phyloP scores from a whole-genome alignment of 495 filamentous ascomycete species.

The Zalerion maritima region DNA sequence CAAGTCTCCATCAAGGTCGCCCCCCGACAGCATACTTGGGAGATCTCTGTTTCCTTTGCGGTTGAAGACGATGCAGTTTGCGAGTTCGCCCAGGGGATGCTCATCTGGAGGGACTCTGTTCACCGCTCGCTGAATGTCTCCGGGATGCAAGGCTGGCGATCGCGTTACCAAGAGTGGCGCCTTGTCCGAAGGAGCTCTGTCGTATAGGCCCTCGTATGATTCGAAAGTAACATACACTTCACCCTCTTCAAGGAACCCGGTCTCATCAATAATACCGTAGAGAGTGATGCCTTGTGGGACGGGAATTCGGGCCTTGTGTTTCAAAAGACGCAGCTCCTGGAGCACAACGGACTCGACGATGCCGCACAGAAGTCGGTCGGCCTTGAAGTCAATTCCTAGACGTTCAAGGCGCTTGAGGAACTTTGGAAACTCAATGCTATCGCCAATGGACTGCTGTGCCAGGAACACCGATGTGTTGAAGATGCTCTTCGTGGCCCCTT shows the following conservation, averaged over 20 bases:
- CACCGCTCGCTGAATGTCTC: slow-evolving; percentile 55
- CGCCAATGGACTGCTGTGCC: slow-evolving; percentile 36
- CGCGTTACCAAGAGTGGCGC: slow-evolving; percentile 43
- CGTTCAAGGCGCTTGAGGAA: slow-evolving; percentile 40
- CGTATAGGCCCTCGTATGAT: slow-evolving; percentile 7
- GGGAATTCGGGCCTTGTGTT: slow-evolving; percentile 59
- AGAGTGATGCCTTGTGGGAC: slow-evolving; percentile 54
- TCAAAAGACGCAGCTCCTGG: slow-evolving; percentile 51
- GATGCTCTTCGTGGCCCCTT: slow-evolving; percentile 34
- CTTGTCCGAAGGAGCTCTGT: slow-evolving; percentile 9
- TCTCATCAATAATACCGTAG: slow-evolving; percentile 77
- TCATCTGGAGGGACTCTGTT: slow-evolving; percentile 33
- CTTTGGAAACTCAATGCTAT: slow-evolving; percentile 36
- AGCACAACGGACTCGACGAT: slow-evolving; percentile 52
- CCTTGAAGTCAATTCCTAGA: slow-evolving; percentile 43
- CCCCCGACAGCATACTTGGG: slow-evolving; percentile 61
- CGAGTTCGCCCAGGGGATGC: slow-evolving; percentile 44
- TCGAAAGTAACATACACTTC: slow-evolving; percentile 48
- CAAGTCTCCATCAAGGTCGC: slow-evolving; percentile 70
- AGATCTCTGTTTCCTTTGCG: slow-evolving; percentile 54
- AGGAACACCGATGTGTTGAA: slow-evolving; percentile 50
- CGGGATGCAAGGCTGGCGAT: slow-evolving; percentile 63
- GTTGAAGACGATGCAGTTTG: slow-evolving; percentile 69
- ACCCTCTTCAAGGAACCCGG: slow-evolving; percentile 46
- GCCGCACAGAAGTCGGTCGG: slow-evolving; percentile 48